Evolutionary conservation across 768 basidiomycete species (phyloP).

Genomic region (Amyloporia xantha): DNA sequence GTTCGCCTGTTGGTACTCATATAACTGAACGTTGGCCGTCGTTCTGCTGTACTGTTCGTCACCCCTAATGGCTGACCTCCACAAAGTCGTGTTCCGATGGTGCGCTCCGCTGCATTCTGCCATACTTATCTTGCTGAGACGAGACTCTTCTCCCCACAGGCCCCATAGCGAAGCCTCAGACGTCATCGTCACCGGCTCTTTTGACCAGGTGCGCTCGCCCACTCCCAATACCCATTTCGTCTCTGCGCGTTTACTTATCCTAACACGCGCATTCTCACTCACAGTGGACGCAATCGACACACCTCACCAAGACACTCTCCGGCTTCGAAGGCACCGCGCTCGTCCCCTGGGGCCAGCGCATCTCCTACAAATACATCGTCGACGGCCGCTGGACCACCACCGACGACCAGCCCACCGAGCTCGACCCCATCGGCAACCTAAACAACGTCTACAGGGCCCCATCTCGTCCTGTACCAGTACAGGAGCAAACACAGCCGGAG

Average conservation of each 20-base stretch:
- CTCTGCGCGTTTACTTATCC: background rate
- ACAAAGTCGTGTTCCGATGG: background rate
- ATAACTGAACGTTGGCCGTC: too few species aligned
- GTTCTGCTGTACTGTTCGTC: background rate
- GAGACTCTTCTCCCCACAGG: constrained; percentile 31
- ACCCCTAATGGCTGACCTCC: background rate
- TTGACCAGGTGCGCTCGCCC: constrained; percentile 68
- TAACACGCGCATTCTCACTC: constrained; percentile 3
- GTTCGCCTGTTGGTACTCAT: too few species aligned
- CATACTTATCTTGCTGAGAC: background rate
- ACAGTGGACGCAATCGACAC: constrained; percentile 58
- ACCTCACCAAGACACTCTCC: constrained; percentile 42
- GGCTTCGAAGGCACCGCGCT: constrained; percentile 44
- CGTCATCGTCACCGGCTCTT: constrained; percentile 71
- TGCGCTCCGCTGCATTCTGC: background rate
- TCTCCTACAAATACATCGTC: constrained; percentile 76
- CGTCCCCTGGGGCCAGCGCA: constrained; percentile 57
- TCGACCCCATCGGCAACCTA: constrained; percentile 54
- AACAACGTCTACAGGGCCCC: constrained; percentile 65
- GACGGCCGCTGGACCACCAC: constrained; percentile 61
- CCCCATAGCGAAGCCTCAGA: constrained; percentile 46
- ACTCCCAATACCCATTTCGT: too few species aligned
- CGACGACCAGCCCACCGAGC: constrained; percentile 51
- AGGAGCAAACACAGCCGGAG: background rate
- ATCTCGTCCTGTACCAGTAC: constrained; percentile 25